Percentiles rank a stretch among this genome's conserved stretches.
phyloP scores from a whole-genome alignment of 108 stramenopile genomes.

The Cyclotella choctawhatcheeana region DNA sequence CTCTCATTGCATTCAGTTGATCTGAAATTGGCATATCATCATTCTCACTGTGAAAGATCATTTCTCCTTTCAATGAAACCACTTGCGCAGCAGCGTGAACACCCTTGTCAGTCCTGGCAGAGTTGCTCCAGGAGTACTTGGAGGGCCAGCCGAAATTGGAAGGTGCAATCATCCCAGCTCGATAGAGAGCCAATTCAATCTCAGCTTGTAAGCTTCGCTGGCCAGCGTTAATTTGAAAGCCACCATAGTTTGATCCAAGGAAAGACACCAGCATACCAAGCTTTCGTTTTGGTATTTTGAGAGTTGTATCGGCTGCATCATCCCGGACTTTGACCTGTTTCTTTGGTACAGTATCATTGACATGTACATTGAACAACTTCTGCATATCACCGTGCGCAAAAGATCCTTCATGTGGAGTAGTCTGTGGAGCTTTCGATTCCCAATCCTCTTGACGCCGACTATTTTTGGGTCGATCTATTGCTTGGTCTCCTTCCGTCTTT shows the following conservation, averaged over 20 bases:
- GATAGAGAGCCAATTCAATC: slow-evolving; percentile 87
- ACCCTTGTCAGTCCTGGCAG: slow-evolving; percentile 97
- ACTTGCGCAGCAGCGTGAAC: slow-evolving; percentile 94
- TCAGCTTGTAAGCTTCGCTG: slow-evolving; percentile 90
- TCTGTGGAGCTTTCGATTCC: slow-evolving; percentile 6
- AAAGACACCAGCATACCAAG: slow-evolving; percentile 78
- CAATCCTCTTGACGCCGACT: slow-evolving; percentile 20
- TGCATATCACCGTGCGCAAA: slow-evolving; percentile 68
- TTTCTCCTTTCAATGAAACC: slow-evolving; percentile 70
- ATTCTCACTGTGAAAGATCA: slow-evolving; percentile 50
- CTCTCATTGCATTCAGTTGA: slow-evolving; percentile 58
- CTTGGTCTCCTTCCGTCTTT: slow-evolving; percentile 8
- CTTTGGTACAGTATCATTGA: slow-evolving; percentile 1
- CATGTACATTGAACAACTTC: slow-evolving; percentile 49
- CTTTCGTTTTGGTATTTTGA: slow-evolving; percentile 53
- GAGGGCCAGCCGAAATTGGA: slow-evolving; percentile 89
- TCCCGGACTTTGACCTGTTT: neutral
- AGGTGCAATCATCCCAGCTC: slow-evolving; percentile 65
- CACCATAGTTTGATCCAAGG: slow-evolving; percentile 78
- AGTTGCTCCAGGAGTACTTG: slow-evolving; percentile 93
- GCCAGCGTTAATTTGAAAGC: slow-evolving; percentile 90
- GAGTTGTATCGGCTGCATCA: neutral
- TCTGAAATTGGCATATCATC: slow-evolving; percentile 22
- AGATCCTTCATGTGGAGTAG: slow-evolving; percentile 69
- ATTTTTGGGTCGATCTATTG: slow-evolving; percentile 4